Evolutionary conservation across 208 protist species (phyloP), one percentile per base, ranked within the genome.

Genomic region (Trypanosoma theileri): DNA sequence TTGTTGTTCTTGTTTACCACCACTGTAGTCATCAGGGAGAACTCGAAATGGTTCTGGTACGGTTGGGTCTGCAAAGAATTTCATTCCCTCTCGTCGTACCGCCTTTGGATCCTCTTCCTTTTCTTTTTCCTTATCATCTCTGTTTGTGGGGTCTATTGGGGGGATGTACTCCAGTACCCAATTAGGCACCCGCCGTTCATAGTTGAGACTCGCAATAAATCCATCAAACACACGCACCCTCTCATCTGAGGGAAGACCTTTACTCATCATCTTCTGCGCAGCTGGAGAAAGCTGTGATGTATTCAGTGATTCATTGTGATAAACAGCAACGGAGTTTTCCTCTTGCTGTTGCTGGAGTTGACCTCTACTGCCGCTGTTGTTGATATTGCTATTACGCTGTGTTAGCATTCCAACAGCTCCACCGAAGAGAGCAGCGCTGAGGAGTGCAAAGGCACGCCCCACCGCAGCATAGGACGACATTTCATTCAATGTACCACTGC

Each of bases 151-250:
- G 28, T 1, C 6, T 1, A 35, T 35, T 35, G 28, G 56, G 61
- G 82, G 73, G 24, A 90, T 26, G n/a, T 77, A 67, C 71, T 94
- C 86, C 66, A 92, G 61, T 52, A 94, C 89, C 82, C 84, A 94
- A 67, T 89, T 91, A 9, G 89, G 89, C 40, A 89, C 73, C 22
- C 89, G 74, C 8, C 86, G 81, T 73, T 94, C 84, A 62, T 89
- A 88, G 77, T 92, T 91, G 64, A 94, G 84, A 45, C 82, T 85
- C 50, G 89, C 73, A 19, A 91, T 55, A 73, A 92, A 94, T 28
- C 79, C 82, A 54, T 80, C 81, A 72, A 84, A 92, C 69, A 79
- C 89, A 21, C 85, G 83, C 40, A 94, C 78, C 11, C 84, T 75
- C 12, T 62, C 61, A n/a, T 71, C 45, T 10, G 83, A 88, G 11